Evolutionary conservation across 1,284 basidiomycete genomes (phyloP), one percentile per base, ranked within the genome.

Genomic region (Pterula multifida): DNA sequence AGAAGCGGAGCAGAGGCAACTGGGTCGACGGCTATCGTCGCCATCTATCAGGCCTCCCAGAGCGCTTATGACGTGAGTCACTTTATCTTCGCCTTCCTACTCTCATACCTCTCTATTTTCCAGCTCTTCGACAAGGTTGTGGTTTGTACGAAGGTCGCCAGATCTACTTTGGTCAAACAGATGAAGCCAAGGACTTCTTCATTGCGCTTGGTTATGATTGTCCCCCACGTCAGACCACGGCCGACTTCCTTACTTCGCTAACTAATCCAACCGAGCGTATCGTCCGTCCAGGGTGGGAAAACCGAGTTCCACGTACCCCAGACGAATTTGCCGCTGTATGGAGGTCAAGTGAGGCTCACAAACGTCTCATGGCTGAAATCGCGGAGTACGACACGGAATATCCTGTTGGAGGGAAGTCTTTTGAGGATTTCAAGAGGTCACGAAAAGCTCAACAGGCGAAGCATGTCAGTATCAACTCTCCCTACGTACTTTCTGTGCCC

Each of bases 31-130:
- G 55, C 55, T 4, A 39, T 55, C 4, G 52, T 57, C 3, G 63
- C 68, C 2, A 63, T 78, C 45, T 79, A 78, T 63, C 75, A 77
- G 59, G 65, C 66, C 11, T 64, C 66, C 39, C 68, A 72, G 52
- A 62, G 63, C 36, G 65, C 70, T 45, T 69, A 67, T 61, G 65
- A 79, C 44, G 56, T 57, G 24, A 11, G 57, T 52, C 11, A n/a
- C 19, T 26, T 26, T 49, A 2, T 23, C 44, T 44, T 49, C 24
- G 11, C 21, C 24, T 28, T 25, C 19, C 9, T 28, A 35, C 6
- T 21, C 19, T 21, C 26, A 36, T 22, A 23, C 36, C 21, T 22
- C 25, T 47, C 3, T 26, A 9, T 36, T 13, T 25, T n/a, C n/a
- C n/a, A 52, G 47, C 69, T 70, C 52, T 66, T 67, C 54, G 61